Base-by-base conservation (phyloP, 2,329 filamentous ascomycete genomes). In the Botryotinia globosa region DNA sequence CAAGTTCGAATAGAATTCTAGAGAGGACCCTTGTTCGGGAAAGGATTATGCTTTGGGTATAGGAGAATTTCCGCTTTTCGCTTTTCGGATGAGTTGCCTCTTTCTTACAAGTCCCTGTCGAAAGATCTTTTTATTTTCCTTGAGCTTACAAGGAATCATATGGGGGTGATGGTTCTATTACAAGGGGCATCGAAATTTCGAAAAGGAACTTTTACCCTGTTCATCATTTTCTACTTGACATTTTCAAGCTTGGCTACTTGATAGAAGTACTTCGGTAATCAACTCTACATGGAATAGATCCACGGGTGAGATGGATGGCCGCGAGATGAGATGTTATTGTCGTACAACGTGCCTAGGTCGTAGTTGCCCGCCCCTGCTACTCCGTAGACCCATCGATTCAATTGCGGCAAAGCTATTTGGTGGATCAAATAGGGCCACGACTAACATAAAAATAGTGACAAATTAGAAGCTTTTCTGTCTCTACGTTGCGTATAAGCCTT, bases 361-460 rank as follows among this genome's bases (percentile, higher is more conserved):
- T 54, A 42, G 64, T 0, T 29, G 32, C 64, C 64, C 64, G 32
- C 64, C 64, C 64, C 54, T 62, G 56, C 67, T 63, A n/a, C n/a
- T n/a, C n/a, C n/a, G n/a, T n/a, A 70, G 39, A 12, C 34, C 25
- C 67, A 69, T 69, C 37, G 34, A 59, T n/a, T 69, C n/a, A 59
- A 59, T 44, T 69, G 66, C 66, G 66, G 66, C 51, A 37, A 69
- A 69, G 66, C 42, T 59, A 58, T 59, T 58, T 69, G 25, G 42
- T 69, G 63, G 63, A 66, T 51, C 63, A 37, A 66, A 66, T 69
- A 56, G 66, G 66, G 54, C 48, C 54, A 69, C 66, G 48, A 44
- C 37, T 69, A 59, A 42, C 56, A 25, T 71, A 71, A 71, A 71
- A 71, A 71, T 71, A 71, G 59, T 54, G 69, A 56, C 69, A 51